These are phyloP conservation scores for Nothophytophthora sp. DNA, from an alignment of 352 stramenopile species.

Conservation along the genomic window DNA sequence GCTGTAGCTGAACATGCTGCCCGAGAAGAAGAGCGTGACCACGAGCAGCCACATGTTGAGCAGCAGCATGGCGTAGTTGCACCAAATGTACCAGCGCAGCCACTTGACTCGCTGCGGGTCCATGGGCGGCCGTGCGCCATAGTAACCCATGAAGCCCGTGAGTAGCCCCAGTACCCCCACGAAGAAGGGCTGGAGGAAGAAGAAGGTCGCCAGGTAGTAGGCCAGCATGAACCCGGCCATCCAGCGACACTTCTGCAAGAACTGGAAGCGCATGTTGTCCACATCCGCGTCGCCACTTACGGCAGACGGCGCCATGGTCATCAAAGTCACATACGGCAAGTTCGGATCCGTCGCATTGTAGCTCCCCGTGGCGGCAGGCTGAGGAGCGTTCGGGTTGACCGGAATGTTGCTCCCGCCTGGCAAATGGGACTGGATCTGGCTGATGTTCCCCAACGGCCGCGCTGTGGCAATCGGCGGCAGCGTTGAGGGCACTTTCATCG, in stretches of 20 bases:
- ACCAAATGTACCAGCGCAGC: conserved; percentile 65
- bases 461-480: conserved; percentile 51
- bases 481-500: conserved; percentile 25
- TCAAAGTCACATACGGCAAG: conserved; percentile 36
- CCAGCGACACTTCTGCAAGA: conserved; percentile 64
- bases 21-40: conserved; percentile 46
- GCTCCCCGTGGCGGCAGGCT: conserved; percentile 14
- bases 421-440: conserved; percentile 36
- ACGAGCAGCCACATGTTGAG: conserved; percentile 69
- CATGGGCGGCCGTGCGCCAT: conserved; percentile 58
- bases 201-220: conserved; percentile 70
- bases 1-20: conserved; percentile 13
- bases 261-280: conserved; percentile 53
- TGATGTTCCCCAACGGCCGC: conserved; percentile 36
- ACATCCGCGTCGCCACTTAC: conserved; percentile 19
- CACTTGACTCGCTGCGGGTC: conserved; percentile 68
- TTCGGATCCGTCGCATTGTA: conserved; percentile 11
- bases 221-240: conserved; percentile 58
- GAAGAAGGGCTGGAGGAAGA: conserved; percentile 78
- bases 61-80: conserved; percentile 70
- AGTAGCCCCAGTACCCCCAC: conserved; percentile 56
- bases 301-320: conserved; percentile 26
- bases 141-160: conserved; percentile 69
- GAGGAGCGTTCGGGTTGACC: conserved; percentile 24
- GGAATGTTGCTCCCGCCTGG: conserved; percentile 42